Evolutionary conservation across 345 rosid species (phyloP), one percentile per base, ranked within the genome.

Genomic region (Dovyalis caffra): DNA sequence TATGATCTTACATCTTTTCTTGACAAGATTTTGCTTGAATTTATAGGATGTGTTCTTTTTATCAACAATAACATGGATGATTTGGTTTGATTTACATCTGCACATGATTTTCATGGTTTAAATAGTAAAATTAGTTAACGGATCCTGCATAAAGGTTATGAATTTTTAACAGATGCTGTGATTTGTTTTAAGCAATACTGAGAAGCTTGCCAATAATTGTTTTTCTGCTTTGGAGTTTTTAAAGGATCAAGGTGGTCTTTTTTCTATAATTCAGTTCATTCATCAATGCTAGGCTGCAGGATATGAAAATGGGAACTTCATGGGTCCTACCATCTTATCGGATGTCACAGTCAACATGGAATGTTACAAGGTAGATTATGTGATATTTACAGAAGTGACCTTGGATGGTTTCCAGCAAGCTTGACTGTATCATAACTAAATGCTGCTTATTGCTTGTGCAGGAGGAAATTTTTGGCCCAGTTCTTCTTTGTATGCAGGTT

Each of bases 401-500:
- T 68, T 38, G 16, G 3, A 64, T 45, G 40, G 20, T 63, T 80
- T 49, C 68, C 47, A 28, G 68, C 45, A 29, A 57, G 60, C 40
- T 29, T 66, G 25, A 64, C 38, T 23, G 47, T 34, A 25, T 63
- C 35, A 32, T 61, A 70, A 43, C 68, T 69, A 72, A 32, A 28
- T 45, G 28, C 43, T 15, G 5, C 40, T 66, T 31, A 74, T 25
- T 73, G 63, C 68, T 68, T 66, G 32, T 63, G 74, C 83, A 89
- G 91, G 92, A 86, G 71, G 92, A 85, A 73, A 77, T 73, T 69
- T 79, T 69, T 16, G 92, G 90, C 34, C 90, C 90, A 0, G 83
- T 89, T 60, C 88, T 87, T 74, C 88, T 86, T 45, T 86, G 90
- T 68, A 83, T 87, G 87, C 80, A 85, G 90, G 90, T 88, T 77